These are phyloP conservation scores for Microsporum ferrugineum DNA, from an alignment of 2,329 filamentous ascomycete species.

Conservation along the genomic window DNA sequence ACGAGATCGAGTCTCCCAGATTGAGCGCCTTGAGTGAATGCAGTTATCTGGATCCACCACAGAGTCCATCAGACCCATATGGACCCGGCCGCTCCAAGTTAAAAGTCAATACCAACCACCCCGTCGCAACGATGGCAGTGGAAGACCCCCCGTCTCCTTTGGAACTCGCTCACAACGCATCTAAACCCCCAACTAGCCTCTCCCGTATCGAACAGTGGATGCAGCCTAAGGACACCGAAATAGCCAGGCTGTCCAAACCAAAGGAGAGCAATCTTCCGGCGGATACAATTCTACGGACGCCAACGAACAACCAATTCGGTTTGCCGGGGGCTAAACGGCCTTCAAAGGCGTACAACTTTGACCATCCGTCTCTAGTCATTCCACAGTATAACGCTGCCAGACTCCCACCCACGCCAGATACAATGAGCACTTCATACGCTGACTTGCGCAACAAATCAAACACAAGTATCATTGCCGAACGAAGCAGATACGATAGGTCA, in stretches of 20 bases:
- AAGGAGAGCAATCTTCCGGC: not conserved
- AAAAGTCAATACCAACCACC: not conserved
- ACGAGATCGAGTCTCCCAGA: constrained; percentile 30
- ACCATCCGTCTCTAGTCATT: constrained; percentile 22
- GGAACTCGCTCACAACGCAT: not conserved
- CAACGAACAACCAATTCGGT: constrained; percentile 11
- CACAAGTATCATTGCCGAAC: constrained; percentile 25
- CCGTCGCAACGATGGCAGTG: not conserved
- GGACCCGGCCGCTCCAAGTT: not conserved
- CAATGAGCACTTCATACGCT: constrained; percentile 32
- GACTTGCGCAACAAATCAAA: constrained; percentile 25
- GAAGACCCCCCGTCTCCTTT: not conserved
- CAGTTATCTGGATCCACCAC: constrained; percentile 30
- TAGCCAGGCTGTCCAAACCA: constrained; percentile 13
- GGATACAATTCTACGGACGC: constrained; percentile 1
- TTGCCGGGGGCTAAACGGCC: constrained; percentile 16
- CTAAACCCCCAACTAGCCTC: not conserved
- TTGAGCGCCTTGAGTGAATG: constrained; percentile 36
- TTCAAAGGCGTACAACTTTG: constrained; percentile 10
- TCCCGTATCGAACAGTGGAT: constrained; percentile 27
- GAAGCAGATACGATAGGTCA: constrained; percentile 13
- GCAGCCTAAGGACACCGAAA: constrained; percentile 15
- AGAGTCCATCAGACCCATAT: constrained; percentile 12
- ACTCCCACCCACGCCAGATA: constrained; percentile 34
- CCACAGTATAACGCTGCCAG: constrained; percentile 25